phyloP scores from a whole-genome alignment of 1,139 yeast genomes.

The Hyphopichia burtonii region DNA sequence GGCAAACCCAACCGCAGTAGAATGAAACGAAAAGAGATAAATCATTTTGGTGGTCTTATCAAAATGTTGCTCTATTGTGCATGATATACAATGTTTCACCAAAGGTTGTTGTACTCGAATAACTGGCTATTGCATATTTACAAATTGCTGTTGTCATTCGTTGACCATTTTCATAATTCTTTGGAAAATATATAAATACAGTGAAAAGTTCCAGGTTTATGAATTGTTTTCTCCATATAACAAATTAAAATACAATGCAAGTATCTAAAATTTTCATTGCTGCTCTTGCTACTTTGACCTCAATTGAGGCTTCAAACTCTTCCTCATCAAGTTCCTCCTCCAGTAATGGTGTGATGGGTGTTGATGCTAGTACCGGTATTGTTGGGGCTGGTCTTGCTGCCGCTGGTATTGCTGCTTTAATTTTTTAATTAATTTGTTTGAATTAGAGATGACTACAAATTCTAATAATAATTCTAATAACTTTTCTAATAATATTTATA shows the following conservation, averaged over 20 bases:
- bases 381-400: constrained; percentile 77
- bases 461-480: background rate
- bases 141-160: too few species aligned
- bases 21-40: too few species aligned
- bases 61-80: too few species aligned
- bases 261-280: constrained; percentile 4
- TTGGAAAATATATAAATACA: too few species aligned
- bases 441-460: background rate
- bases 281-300: constrained; percentile 6
- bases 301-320: constrained; percentile 4
- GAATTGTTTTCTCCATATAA: background rate
- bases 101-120: too few species aligned
- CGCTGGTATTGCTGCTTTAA: constrained; percentile 50
- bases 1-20: too few species aligned
- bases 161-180: too few species aligned
- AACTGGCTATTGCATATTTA: too few species aligned
- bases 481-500: too few species aligned
- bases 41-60: too few species aligned
- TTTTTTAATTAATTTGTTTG: background rate
- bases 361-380: constrained; percentile 64
- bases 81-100: too few species aligned
- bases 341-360: constrained; percentile 48
- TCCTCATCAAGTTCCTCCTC: constrained; percentile 1
- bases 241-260: constrained; percentile 1
- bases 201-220: too few species aligned